Evolutionary conservation across 192 early-diverging fungal genomes (phyloP).

Genomic region (Umbelopsis sp.): DNA sequence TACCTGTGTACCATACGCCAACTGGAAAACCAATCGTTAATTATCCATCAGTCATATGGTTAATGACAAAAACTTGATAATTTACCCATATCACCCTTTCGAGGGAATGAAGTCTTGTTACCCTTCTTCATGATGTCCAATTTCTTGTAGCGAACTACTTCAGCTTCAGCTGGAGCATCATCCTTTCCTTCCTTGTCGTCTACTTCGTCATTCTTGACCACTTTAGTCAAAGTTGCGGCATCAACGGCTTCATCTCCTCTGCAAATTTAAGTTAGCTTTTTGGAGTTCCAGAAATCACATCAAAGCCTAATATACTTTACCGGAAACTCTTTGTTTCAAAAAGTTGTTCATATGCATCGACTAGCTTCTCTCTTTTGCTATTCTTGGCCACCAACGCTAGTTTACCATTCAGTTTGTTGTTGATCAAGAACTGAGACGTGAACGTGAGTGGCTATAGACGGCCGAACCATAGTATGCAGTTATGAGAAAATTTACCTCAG

Average conservation of each 20-base stretch:
- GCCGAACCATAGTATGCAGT: no score
- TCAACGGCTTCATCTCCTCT: slow-evolving; percentile 27
- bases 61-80: not conserved
- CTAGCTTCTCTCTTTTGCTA: slow-evolving; percentile 65
- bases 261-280: slow-evolving; percentile 15
- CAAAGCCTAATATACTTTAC: not conserved
- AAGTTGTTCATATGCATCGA: slow-evolving; percentile 63
- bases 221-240: slow-evolving; percentile 28
- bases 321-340: slow-evolving; percentile 64
- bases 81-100: slow-evolving; percentile 70
- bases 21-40: slow-evolving; percentile 21
- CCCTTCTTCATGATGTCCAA: slow-evolving; percentile 62
- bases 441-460: not conserved
- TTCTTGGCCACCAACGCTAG: slow-evolving; percentile 67
- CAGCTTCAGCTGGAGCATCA: slow-evolving; percentile 37
- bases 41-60: not conserved
- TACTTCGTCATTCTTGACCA: slow-evolving; percentile 41
- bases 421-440: slow-evolving; percentile 53
- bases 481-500: slow-evolving; percentile 32
- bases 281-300: not conserved
- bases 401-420: slow-evolving; percentile 75
- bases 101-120: slow-evolving; percentile 53
- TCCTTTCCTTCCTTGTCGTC: slow-evolving; percentile 27
- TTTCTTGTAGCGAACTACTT: slow-evolving; percentile 68
- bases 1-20: slow-evolving; percentile 66